phyloP scores from a whole-genome alignment of 2,329 filamentous ascomycete species.

The Rasamsonia emersonii region DNA sequence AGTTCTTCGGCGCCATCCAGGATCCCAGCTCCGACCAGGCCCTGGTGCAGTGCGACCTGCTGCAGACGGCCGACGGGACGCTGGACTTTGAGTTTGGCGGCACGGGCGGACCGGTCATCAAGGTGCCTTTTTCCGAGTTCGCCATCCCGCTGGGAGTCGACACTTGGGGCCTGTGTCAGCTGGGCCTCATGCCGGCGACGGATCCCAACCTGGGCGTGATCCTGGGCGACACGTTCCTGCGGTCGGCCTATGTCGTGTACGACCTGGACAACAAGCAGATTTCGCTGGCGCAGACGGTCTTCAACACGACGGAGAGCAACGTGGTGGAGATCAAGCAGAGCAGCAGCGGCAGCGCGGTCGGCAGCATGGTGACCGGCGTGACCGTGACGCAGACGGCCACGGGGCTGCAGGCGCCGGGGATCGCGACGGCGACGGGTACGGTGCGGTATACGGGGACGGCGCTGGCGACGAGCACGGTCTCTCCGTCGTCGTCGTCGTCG shows the following conservation, averaged over 20 bases:
- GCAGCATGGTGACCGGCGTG: slow-evolving; percentile 9
- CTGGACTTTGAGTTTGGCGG: slow-evolving; percentile 46
- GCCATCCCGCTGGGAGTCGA: slow-evolving; percentile 46
- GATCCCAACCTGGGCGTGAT: slow-evolving; percentile 41
- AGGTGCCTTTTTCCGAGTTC: slow-evolving; percentile 39
- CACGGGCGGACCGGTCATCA: slow-evolving; percentile 19
- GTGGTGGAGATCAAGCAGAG: slow-evolving; percentile 7
- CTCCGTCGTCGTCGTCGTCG: too few species aligned
- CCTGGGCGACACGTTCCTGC: slow-evolving; percentile 64
- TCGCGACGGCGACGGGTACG: too few species aligned
- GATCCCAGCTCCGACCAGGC: slow-evolving; percentile 23
- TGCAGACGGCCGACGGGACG: slow-evolving; percentile 34
- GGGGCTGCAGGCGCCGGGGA: slow-evolving; percentile 7
- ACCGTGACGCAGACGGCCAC: slow-evolving; percentile 19
- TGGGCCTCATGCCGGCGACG: slow-evolving; percentile 53
- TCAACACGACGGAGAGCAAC: slow-evolving; percentile 33
- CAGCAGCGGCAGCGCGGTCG: slow-evolving; percentile 2
- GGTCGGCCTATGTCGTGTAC: slow-evolving; percentile 65
- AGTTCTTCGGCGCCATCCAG: slow-evolving; percentile 21
- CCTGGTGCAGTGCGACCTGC: slow-evolving; percentile 29
- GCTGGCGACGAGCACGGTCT: too few species aligned
- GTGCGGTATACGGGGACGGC: too few species aligned
- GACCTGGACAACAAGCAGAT: slow-evolving; percentile 62
- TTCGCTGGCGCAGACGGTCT: slow-evolving; percentile 57
- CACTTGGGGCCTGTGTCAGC: slow-evolving; percentile 41